Evolutionary conservation across 192 early-diverging fungal genomes (phyloP), one percentile per base, ranked within the genome.

Genomic region (Backusella sp.): DNA sequence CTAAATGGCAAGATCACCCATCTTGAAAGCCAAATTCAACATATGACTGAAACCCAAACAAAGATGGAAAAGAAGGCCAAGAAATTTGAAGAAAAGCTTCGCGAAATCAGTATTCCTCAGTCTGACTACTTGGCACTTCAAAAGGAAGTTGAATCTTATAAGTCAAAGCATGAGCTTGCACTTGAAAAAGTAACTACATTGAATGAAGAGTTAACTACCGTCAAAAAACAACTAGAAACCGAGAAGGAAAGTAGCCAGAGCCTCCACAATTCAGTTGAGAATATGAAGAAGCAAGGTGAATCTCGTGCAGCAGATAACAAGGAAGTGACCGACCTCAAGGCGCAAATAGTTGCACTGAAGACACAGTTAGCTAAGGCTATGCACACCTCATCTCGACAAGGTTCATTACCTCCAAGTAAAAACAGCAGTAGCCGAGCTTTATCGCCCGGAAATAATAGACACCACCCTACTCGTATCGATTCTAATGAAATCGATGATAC

Each of bases 291-390:
- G 68, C 88, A 93, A 76, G 90, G 91, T 56, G 37, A 21, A 6
- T 59, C 41, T 19, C 23, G 34, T 17, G 26, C 28, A 9, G 84
- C 85, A 26, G n/a, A 56, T 41, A 49, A 53, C n/a, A 92, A 93
- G 41, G 85, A 83, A 28, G 87, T 92, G 17, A 76, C 85, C 9
- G 91, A 88, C 34, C 85, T 96, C 35, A 87, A 89, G 78, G 91
- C 91, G 70, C 92, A 96, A 78, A 92, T 94, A 66, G 84, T 89
- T n/a, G 85, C 86, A n/a, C 81, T 95, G 34, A 85, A 88, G 72
- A 91, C 93, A 37, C 93, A 96, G 78, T 82, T 96, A 67, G 80
- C 90, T 53, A 86, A 91, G 41, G 73, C 89, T 19, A 85, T 92
- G 35, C 90, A 90, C 66, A 89, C 69, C 26, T 77, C 76, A 17